These are phyloP conservation scores for Apiospora saccharicola DNA, from an alignment of 2,329 filamentous ascomycete genomes.

Conservation along the genomic window DNA sequence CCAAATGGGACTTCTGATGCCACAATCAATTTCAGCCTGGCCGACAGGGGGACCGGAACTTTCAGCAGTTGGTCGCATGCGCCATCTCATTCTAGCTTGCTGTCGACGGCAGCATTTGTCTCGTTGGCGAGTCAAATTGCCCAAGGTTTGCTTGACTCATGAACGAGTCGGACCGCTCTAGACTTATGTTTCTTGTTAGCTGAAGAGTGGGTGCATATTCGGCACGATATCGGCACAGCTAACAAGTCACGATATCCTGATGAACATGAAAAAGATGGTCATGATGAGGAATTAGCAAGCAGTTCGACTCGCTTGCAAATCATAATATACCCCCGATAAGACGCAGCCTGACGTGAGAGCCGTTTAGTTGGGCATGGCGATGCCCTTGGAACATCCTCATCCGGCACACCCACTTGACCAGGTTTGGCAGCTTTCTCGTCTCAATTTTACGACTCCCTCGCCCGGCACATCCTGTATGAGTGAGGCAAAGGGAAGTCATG, in stretches of 20 bases:
- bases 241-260: conserved; percentile 2
- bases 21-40: not conserved
- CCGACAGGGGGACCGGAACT: not conserved
- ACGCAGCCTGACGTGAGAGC: conserved; percentile 16
- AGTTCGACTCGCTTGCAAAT: not conserved
- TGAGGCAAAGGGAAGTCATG: conserved; percentile 5
- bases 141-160: conserved; percentile 17
- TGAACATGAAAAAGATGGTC: not conserved
- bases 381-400: not conserved
- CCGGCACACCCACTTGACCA: not conserved
- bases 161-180: conserved; percentile 4
- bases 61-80: not conserved
- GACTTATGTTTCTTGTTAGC: conserved; percentile 2
- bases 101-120: not conserved
- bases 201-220: conserved; percentile 13
- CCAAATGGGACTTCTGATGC: not conserved
- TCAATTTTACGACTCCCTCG: not conserved
- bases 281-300: not conserved
- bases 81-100: not conserved
- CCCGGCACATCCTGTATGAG: conserved; percentile 1
- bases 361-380: not conserved
- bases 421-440: conserved; percentile 9
- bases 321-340: not conserved
- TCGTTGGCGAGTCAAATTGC: not conserved
- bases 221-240: not conserved